phyloP scores from a whole-genome alignment of 345 rosid species.

The Noccaea caerulescens region DNA sequence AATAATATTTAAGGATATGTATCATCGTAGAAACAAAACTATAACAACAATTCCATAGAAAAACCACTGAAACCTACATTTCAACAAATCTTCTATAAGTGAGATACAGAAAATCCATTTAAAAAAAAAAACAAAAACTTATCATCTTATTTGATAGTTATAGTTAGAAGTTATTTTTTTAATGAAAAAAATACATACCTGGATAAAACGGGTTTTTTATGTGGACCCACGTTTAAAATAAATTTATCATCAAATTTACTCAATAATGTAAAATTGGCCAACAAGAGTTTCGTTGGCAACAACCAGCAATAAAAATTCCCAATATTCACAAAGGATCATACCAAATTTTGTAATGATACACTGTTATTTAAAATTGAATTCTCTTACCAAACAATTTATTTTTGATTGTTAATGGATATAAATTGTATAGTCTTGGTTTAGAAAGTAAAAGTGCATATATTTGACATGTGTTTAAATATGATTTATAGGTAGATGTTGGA shows the following conservation, averaged over 20 bases:
- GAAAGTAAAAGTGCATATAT: conserved; percentile 9
- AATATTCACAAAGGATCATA: conserved; percentile 22
- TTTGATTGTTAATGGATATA: conserved; percentile 26
- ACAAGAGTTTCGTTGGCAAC: conserved; percentile 46
- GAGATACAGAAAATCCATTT: not conserved
- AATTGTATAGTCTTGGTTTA: not conserved
- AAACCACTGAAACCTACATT: not conserved
- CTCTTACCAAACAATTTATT: conserved; percentile 31
- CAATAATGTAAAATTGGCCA: conserved; percentile 39
- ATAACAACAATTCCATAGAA: not conserved
- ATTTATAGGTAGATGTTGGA: conserved; percentile 28
- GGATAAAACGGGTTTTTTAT: not conserved
- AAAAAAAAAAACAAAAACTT: not conserved
- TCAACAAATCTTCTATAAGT: not conserved
- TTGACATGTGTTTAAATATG: conserved; percentile 27
- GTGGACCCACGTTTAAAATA: conserved; percentile 33
- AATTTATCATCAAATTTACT: conserved; percentile 32
- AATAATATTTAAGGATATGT: not conserved
- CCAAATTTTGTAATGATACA: conserved; percentile 14
- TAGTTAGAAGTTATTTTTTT: not conserved
- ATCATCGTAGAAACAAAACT: not conserved
- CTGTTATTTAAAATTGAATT: conserved; percentile 14
- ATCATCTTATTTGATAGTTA: not conserved
- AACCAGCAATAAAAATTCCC: conserved; percentile 35
- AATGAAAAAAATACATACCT: not conserved